Base-by-base conservation (phyloP, 352 stramenopile species). In the Phytophthora fragariae region DNA sequence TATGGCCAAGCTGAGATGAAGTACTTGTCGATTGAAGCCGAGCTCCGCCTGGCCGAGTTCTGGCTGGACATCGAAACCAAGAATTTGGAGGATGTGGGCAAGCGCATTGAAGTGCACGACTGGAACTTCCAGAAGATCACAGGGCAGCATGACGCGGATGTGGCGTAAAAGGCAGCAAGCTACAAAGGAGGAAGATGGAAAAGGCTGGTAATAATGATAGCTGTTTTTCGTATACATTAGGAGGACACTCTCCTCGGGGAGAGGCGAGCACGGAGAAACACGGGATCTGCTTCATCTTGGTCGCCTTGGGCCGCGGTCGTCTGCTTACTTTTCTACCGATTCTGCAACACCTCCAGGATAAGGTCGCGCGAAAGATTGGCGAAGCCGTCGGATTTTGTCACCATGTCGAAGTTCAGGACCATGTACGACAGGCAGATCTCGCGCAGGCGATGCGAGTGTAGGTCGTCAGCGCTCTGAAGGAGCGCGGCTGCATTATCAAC, bases 331-430 rank as follows among this genome's bases (percentile, higher is more conserved):
- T 62, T 73, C 66, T 90, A 96, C 81, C 89, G 89, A 57, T 86
- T 97, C 66, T 96, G 90, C 44, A 97, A 73, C 50, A 96, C 89
- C 65, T 97, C 92, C 37, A 97, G 85, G 62, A 97, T 97, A 46
- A 97, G 73, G 57, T 97, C 91, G 31, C 92, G 82, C 46, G 88
- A 96, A 57, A 97, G 81, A 57, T 81, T 76, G 33, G 91, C 84
- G 41, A 97, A 97, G 11, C 82, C 92, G 73, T 97, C 91, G 12
- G 90, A 97, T 79, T 97, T 97, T 65, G 92, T 97, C 62, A 97
- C 92, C 61, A 91, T 88, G 72, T 97, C 92, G 65, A 97, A 97
- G 77, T 97, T 90, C 21, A 89, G 85, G 44, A 98, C 88, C 60
- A 97, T 94, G 69, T 95, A 98, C 29, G 82, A 82, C 19, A 98